Conservation (phyloP, 2,329 filamentous ascomycete genomes). For the Apiospora kogelbergensis region DNA sequence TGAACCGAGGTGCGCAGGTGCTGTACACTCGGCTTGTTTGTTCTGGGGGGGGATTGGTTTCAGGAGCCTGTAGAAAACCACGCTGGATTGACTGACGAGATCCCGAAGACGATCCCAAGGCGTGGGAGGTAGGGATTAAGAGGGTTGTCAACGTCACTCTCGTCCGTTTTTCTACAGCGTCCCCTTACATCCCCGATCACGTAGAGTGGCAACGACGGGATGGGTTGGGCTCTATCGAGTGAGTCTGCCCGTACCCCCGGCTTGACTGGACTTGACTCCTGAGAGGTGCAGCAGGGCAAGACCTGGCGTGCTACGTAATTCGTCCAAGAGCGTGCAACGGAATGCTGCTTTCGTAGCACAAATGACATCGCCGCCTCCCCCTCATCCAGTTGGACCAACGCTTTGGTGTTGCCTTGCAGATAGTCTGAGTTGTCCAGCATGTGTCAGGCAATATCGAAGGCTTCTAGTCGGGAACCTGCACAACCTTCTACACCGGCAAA, state of each 20-base stretch:
- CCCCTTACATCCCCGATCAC: not conserved
- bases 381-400: constrained; percentile 2
- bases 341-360: not conserved
- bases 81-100: not conserved
- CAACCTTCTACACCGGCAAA: not conserved
- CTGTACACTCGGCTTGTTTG: not conserved
- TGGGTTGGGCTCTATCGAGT: not conserved
- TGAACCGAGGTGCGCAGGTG: not conserved
- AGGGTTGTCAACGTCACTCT: not conserved
- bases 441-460: constrained; percentile 2
- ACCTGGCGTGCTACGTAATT: not conserved
- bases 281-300: not conserved
- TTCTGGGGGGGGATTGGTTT: not conserved
- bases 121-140: not conserved
- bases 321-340: not conserved
- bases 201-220: not conserved
- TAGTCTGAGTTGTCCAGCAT: constrained; percentile 3
- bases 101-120: not conserved
- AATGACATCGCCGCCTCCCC: not conserved
- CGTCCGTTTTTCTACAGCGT: not conserved
- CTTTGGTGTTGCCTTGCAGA: constrained; percentile 5
- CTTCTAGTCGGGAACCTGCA: not conserved
- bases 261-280: not conserved
- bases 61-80: constrained; percentile 3
- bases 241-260: not conserved